Percentiles rank a stretch among this genome's conserved stretches.
phyloP scores from a whole-genome alignment of 176 grass and related monocot species.

The Raddia guianensis region DNA sequence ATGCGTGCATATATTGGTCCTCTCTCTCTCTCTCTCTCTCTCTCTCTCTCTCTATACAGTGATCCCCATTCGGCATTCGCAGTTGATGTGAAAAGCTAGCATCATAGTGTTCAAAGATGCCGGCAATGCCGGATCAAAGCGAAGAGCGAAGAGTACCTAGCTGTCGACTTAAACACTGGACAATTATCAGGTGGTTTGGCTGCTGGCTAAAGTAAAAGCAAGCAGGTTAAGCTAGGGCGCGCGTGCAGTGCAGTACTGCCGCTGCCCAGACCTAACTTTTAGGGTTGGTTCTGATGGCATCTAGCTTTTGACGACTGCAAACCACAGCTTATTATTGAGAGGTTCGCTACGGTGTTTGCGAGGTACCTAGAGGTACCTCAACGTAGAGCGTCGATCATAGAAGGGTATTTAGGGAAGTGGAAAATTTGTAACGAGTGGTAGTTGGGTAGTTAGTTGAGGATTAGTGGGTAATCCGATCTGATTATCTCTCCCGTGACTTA shows the following conservation, averaged over 20 bases:
- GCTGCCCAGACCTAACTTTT: constrained; percentile 32
- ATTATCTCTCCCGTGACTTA: no score
- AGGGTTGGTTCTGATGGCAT: constrained; percentile 50
- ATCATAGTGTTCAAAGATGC: constrained; percentile 40
- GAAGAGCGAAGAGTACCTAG: background rate
- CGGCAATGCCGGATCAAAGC: constrained; percentile 32
- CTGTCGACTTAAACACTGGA: constrained; percentile 38
- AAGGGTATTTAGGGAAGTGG: no score
- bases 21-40: no score
- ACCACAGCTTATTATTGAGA: background rate
- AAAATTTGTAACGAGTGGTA: no score
- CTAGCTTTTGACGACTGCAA: constrained; percentile 51
- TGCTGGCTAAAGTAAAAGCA: constrained; percentile 34
- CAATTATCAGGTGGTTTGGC: constrained; percentile 48
- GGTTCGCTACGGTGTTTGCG: no score
- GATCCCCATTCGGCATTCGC: background rate
- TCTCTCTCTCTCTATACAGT: background rate
- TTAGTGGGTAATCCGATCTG: no score
- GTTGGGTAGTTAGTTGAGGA: no score
- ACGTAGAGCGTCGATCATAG: no score
- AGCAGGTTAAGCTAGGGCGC: constrained; percentile 22
- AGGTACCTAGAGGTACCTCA: no score
- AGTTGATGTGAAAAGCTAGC: constrained; percentile 21
- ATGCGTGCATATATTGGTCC: background rate
- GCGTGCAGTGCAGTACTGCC: background rate